phyloP scores from a whole-genome alignment of 2,329 filamentous ascomycete species.

The Beauveria rudraprayagi region DNA sequence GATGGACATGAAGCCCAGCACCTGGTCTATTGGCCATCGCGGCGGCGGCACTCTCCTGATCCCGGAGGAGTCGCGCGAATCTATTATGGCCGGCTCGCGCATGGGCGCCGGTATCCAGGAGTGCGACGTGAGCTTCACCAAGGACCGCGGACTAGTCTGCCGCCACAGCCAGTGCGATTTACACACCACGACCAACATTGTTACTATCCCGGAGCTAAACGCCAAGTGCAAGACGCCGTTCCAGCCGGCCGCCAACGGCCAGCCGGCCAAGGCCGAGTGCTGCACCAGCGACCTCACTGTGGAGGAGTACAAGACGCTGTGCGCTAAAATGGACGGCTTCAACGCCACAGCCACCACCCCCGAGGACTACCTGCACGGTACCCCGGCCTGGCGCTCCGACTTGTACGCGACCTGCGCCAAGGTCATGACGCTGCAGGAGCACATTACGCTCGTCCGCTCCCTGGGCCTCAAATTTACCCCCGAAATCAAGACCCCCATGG shows the following conservation, averaged over 20 bases:
- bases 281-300: slow-evolving; percentile 66
- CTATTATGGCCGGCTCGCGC: slow-evolving; percentile 52
- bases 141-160: slow-evolving; percentile 58
- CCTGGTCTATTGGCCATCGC: slow-evolving; percentile 55
- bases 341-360: slow-evolving; percentile 51
- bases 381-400: slow-evolving; percentile 55
- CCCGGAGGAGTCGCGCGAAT: slow-evolving; percentile 55
- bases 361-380: slow-evolving; percentile 49
- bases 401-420: slow-evolving; percentile 57
- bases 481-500: slow-evolving; percentile 59
- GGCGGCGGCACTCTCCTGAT: slow-evolving; percentile 55
- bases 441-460: slow-evolving; percentile 50
- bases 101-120: slow-evolving; percentile 62
- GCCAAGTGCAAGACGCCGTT: slow-evolving; percentile 58
- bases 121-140: slow-evolving; percentile 61
- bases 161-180: slow-evolving; percentile 60
- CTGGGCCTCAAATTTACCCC: slow-evolving; percentile 56
- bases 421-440: slow-evolving; percentile 52
- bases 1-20: slow-evolving; percentile 39
- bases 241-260: slow-evolving; percentile 41
- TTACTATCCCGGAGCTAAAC: slow-evolving; percentile 51
- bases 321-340: slow-evolving; percentile 62
- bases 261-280: slow-evolving; percentile 52
- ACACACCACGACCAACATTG: slow-evolving; percentile 61
- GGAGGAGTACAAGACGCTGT: slow-evolving; percentile 58